These are phyloP conservation scores for Gossypium turneri DNA, from an alignment of 345 rosid species.

Conservation along the genomic window DNA sequence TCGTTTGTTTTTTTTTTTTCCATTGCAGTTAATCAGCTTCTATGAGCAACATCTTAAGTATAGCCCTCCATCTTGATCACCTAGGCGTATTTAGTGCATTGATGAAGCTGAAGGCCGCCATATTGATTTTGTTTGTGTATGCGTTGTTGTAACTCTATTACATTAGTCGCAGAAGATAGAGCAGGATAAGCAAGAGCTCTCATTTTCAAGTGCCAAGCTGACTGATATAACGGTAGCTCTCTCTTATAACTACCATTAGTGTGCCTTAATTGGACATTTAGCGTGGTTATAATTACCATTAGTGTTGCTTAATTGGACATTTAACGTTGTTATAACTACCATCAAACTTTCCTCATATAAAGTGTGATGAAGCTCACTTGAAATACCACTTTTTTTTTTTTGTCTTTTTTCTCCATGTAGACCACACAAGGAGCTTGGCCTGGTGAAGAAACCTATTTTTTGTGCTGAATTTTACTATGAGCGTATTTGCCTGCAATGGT, in stretches of 20 bases:
- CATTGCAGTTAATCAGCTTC: too few species aligned
- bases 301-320: background rate
- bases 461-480: background rate
- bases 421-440: background rate
- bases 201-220: background rate
- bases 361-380: background rate
- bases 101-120: background rate
- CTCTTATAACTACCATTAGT: background rate
- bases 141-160: background rate
- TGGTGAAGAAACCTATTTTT: background rate
- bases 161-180: background rate
- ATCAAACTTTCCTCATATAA: background rate
- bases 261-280: background rate
- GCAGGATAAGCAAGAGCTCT: background rate
- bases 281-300: background rate
- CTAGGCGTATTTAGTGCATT: background rate
- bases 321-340: background rate
- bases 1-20: too few species aligned
- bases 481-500: background rate
- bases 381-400: background rate
- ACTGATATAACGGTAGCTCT: background rate
- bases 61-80: slow-evolving; percentile 8
- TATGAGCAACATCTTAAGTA: slow-evolving; percentile 13
- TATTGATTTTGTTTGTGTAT: background rate
- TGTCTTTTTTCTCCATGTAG: background rate